Evolutionary conservation across 805 yeast genomes (phyloP).

Genomic region (Metschnikowia gelsemii): DNA sequence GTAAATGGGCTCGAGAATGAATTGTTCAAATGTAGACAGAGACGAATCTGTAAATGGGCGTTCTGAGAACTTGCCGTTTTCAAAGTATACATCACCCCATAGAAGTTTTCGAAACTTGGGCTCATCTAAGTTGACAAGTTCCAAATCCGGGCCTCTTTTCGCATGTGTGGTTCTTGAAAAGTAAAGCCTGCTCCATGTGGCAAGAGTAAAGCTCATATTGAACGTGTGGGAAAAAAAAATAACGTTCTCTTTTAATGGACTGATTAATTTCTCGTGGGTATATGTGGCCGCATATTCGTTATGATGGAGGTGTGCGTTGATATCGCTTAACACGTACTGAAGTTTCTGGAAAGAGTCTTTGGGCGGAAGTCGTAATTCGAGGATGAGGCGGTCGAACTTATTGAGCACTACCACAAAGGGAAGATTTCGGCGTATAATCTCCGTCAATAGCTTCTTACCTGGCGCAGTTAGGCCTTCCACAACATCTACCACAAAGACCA

Average conservation of each 20-base stretch:
- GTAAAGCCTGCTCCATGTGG: conserved; percentile 61
- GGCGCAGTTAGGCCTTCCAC: conserved; percentile 77
- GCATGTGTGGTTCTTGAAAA: too few relatives aligned
- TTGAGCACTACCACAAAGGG: conserved; percentile 65
- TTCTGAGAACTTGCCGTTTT: conserved; percentile 46
- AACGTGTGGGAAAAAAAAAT: conserved; percentile 69
- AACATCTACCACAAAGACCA: conserved; percentile 71
- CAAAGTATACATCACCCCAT: conserved; percentile 76
- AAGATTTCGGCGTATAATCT: conserved; percentile 49
- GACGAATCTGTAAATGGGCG: conserved; percentile 23
- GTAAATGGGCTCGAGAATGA: conserved; percentile 77
- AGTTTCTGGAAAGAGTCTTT: conserved; percentile 71
- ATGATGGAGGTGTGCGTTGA: conserved; percentile 53
- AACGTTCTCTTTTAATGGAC: conserved; percentile 68
- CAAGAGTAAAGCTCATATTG: conserved; percentile 63
- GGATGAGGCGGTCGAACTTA: conserved; percentile 80
- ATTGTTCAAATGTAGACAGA: conserved; percentile 53
- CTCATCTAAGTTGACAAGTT: conserved; percentile 20
- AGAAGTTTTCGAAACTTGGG: conserved; percentile 51
- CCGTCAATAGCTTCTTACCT: conserved; percentile 48
- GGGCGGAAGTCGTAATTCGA: conserved; percentile 78
- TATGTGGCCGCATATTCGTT: conserved; percentile 29
- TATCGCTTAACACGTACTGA: conserved; percentile 54
- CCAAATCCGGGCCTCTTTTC: too few relatives aligned
- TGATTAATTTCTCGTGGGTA: conserved; percentile 33